Evolutionary conservation across 1,284 basidiomycete species (phyloP).

Genomic region (Leccinum subatratum): DNA sequence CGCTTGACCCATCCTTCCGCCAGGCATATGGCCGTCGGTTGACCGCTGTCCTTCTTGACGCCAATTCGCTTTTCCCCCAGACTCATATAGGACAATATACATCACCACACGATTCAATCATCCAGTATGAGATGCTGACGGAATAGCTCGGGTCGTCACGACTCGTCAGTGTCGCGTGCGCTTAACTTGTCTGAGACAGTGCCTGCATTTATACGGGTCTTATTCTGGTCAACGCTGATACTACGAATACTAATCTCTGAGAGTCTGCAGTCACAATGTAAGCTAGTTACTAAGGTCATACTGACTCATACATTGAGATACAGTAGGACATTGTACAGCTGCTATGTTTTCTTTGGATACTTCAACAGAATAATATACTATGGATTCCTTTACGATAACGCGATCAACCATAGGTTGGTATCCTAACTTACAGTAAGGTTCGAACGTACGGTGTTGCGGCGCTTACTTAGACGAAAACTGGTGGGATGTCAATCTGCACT

Average conservation of each 20-base stretch:
- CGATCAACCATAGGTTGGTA: no score
- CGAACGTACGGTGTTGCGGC: no score
- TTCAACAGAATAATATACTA: no score
- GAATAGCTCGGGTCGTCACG: conserved; percentile 33
- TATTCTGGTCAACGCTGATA: conserved; percentile 3
- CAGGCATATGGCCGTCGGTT: conserved; percentile 51
- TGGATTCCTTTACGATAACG: no score
- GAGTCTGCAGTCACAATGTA: not conserved
- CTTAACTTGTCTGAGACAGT: conserved; percentile 7
- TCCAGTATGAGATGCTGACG: conserved; percentile 29
- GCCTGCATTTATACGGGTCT: not conserved
- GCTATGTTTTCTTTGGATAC: no score
- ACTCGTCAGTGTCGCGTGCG: conserved; percentile 35
- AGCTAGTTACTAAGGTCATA: no score
- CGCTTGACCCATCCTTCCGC: conserved; percentile 4
- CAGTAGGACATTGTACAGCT: no score
- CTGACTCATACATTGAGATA: no score
- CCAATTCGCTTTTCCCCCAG: conserved; percentile 14
- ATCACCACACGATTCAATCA: conserved; percentile 9
- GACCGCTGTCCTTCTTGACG: conserved; percentile 55
- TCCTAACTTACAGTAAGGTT: no score
- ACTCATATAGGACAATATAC: not conserved
- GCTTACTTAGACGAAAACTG: no score
- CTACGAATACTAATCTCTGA: not conserved
- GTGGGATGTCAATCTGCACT: no score